Evolutionary conservation across 2,329 filamentous ascomycete genomes (phyloP), one percentile per base, ranked within the genome.

Genomic region (Monosporascus sp.): DNA sequence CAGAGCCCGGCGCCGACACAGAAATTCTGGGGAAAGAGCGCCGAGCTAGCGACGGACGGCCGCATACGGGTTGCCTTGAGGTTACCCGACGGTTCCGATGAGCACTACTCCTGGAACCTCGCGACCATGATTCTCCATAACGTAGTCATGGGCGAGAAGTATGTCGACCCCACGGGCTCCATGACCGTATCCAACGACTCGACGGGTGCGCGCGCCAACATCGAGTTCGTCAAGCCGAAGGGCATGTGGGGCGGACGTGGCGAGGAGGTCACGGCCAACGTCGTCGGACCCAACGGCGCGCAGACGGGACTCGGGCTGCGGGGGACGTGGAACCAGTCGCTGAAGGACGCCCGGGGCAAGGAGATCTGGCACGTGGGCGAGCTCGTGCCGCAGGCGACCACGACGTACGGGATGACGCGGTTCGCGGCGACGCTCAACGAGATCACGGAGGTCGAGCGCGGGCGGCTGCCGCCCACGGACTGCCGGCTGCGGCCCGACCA

Each of bases 11-110:
- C 88, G 52, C 94, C 94, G 0, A 87, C 88, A 22, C 93, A 99
- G 67, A 97, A 97, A 68, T 99, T 99, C 75, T 97, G 94, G 94
- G 94, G 94, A 52, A 97, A 97, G 75, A 93, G 88, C 51, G 90
- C 90, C 3, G 94, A 99, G 70, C 84, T 99, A 57, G 94, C 89
- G 55, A 97, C 91, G 0, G 93, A 97, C 51, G 94, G 94, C 2
- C 88, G 90, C 25, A 85, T 90, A 3, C 83, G 92, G 48, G 78
- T 97, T 39, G 83, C 85, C 39, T 75, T 99, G 27, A 85, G 80
- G 25, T 67, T 85, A 48, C 60, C 77, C 0, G 81, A 94, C 66
- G 79, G 81, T 2, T 81, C 76, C 1, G 88, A 90, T 51, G 93
- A 97, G 67, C 80, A 84, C 55, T 99, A 93, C 73, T 92, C 86